Base-by-base conservation (phyloP, 2,329 filamentous ascomycete species). In the Paecilomyces dactylethromorphus region DNA sequence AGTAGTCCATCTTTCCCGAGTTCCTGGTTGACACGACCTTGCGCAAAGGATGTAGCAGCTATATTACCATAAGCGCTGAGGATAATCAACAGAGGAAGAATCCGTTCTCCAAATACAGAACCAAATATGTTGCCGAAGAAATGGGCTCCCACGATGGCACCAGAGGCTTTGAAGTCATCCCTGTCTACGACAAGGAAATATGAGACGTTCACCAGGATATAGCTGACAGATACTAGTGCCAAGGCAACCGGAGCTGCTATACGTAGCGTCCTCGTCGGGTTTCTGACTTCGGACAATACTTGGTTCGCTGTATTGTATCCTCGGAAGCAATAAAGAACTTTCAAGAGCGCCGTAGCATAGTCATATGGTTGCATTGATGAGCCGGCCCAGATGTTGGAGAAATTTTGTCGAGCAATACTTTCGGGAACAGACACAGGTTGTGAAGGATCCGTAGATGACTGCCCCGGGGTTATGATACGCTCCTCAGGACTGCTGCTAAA, bases 1-100 rank as follows among this genome's bases (percentile, higher is more conserved):
- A 89, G 65, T 5, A 89, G 73, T 0, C 85, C 85, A 64, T 89
- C 86, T 62, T 86, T 87, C 1, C 82, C 87, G 50, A 89, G 76
- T 69, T 89, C 86, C 59, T 72, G 68, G 33, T 66, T 64, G 39
- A 66, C 63, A 13, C 59, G 59, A n/a, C 59, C 56, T 33, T 62
- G 60, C 18, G 60, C 59, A 35, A 62, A 62, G n/a, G 60, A 64
- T 12, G 58, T 24, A n/a, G 61, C 56, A 26, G 59, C 55, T 18
- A 61, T 56, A 33, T 66, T 63, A 60, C 62, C 57, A 10, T 57
- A 57, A 11, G 58, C 56, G 3, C 53, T 59, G 26, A 60, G 56
- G 12, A 54, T 54, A 10, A 62, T 13, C 3, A 58, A 45, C 2
- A 60, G 50, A 24, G 50, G 54, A 33, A 84, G 21, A 82, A 72